Conservation (phyloP, 345 rosid species). For the Pugionium cornutum region DNA sequence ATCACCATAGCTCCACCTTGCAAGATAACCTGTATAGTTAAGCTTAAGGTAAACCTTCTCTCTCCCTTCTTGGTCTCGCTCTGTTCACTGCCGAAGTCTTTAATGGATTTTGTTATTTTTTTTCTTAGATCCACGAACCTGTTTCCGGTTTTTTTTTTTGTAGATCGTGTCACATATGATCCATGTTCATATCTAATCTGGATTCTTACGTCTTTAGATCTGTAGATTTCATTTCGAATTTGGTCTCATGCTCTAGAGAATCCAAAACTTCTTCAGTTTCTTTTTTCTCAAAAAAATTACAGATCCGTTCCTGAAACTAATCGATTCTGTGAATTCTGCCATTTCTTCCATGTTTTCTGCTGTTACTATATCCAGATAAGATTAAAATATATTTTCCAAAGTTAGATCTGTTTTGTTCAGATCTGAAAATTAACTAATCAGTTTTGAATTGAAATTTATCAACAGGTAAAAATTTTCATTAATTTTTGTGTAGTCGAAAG, state of each 20-base stretch:
- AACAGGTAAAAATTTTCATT: slow-evolving; percentile 15
- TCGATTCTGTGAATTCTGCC: not conserved
- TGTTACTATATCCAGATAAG: not conserved
- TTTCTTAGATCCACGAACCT: not conserved
- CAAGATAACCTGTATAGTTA: slow-evolving; percentile 34
- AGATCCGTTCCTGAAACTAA: slow-evolving; percentile 15
- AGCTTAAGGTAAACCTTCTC: slow-evolving; percentile 32
- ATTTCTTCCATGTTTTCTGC: too few relatives aligned
- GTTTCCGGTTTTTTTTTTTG: not conserved
- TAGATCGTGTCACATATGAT: not conserved
- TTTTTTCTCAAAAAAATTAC: not conserved
- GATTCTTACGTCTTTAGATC: slow-evolving; percentile 11
- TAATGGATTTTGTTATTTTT: not conserved
- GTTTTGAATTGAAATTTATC: not conserved
- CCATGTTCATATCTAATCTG: not conserved
- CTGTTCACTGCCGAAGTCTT: not conserved
- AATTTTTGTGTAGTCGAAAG: not conserved
- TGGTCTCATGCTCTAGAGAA: not conserved
- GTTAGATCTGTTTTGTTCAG: not conserved
- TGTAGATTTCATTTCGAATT: slow-evolving; percentile 2
- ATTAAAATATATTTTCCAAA: too few relatives aligned
- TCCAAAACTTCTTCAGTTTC: not conserved
- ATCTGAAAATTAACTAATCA: not conserved
- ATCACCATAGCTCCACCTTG: slow-evolving; percentile 32
- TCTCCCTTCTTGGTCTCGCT: slow-evolving; percentile 5